A percentile compares a stretch with the other conserved stretches of the same genome.
phyloP scores from a whole-genome alignment of 1,284 basidiomycete genomes.

The Pseudozyma flocculosa region DNA sequence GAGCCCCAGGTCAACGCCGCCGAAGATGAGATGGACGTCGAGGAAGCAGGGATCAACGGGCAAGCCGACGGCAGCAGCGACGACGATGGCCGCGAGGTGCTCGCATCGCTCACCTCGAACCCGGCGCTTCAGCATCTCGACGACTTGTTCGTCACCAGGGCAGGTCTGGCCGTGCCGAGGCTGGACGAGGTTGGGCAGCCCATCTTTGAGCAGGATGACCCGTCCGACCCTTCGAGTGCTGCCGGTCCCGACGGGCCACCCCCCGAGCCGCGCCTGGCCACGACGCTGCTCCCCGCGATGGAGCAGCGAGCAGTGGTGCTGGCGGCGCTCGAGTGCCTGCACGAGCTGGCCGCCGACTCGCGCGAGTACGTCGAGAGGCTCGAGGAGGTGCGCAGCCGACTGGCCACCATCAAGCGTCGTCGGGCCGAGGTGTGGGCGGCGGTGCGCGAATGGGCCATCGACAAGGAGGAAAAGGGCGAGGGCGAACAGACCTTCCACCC shows the following conservation, averaged over 20 bases:
- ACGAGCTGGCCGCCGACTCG: slow-evolving; percentile 61
- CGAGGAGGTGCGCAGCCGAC: slow-evolving; percentile 61
- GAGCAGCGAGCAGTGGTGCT: slow-evolving; percentile 53
- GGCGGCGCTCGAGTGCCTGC: slow-evolving; percentile 47
- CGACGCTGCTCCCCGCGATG: slow-evolving; percentile 32
- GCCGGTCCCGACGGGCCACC: not conserved
- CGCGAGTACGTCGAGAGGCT: slow-evolving; percentile 62
- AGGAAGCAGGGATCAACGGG: slow-evolving; percentile 12
- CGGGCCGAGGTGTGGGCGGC: slow-evolving; percentile 61
- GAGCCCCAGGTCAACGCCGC: slow-evolving; percentile 11
- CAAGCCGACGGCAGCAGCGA: slow-evolving; percentile 2
- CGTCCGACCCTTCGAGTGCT: slow-evolving; percentile 3
- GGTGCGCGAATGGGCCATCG: slow-evolving; percentile 58
- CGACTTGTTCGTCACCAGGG: slow-evolving; percentile 51
- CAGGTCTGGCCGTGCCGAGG: slow-evolving; percentile 41
- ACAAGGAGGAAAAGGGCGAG: slow-evolving; percentile 21
- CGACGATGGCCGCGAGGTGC: not conserved
- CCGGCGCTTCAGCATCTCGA: slow-evolving; percentile 51
- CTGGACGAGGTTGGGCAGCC: slow-evolving; percentile 33
- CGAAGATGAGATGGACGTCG: slow-evolving; percentile 26
- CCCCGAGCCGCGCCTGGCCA: slow-evolving; percentile 23
- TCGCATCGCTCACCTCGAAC: slow-evolving; percentile 28
- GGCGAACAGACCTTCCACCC: not conserved
- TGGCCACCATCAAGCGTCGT: slow-evolving; percentile 60
- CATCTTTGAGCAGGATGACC: slow-evolving; percentile 14